Evolutionary conservation across 2,329 filamentous ascomycete species (phyloP).

Genomic region (Cladosporium velox): DNA sequence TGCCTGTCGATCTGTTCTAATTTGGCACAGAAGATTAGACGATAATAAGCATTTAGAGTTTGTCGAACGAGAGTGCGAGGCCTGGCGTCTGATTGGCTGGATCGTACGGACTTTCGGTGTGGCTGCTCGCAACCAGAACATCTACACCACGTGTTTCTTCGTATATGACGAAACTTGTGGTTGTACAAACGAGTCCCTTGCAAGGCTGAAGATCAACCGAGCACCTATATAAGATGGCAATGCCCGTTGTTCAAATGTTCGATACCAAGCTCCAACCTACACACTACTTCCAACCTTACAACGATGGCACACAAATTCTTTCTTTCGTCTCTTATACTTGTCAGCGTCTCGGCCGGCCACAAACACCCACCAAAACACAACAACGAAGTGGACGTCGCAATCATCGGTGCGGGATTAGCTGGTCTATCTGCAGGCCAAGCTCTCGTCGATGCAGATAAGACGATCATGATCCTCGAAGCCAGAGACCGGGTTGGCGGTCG

Average conservation of each 20-base stretch:
- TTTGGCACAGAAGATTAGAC: background rate
- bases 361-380: background rate
- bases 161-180: background rate
- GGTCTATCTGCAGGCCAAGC: slow-evolving; percentile 31
- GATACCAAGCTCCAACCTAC: background rate
- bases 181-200: background rate
- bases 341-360: background rate
- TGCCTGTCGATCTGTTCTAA: background rate
- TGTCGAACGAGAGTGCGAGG: background rate
- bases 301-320: background rate
- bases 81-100: background rate
- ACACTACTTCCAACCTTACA: background rate
- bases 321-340: background rate
- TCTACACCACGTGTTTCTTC: background rate
- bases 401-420: slow-evolving; percentile 34
- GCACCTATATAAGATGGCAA: background rate
- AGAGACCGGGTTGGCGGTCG: slow-evolving; percentile 34
- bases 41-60: background rate
- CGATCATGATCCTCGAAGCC: slow-evolving; percentile 32
- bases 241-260: background rate
- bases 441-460: slow-evolving; percentile 27
- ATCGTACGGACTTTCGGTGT: background rate
- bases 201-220: background rate
- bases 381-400: slow-evolving; percentile 23
- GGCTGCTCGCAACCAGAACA: background rate